Evolutionary conservation across 1,139 yeast genomes (phyloP).

Genomic region (Saccharomyces hybrid): DNA sequence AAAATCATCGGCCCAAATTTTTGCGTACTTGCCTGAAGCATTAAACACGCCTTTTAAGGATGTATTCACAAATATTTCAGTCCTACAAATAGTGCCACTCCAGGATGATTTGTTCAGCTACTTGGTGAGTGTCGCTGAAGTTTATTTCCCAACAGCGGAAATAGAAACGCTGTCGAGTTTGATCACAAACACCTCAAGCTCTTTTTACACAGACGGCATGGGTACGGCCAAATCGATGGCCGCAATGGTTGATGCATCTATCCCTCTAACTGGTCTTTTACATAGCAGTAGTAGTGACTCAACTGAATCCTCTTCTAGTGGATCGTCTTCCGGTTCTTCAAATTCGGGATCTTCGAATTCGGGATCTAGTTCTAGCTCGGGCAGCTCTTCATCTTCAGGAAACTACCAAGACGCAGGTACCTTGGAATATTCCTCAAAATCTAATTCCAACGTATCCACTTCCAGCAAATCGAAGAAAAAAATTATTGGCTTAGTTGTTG

Average conservation of each 20-base stretch:
- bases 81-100: slow-evolving; percentile 58
- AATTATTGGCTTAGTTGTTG: slow-evolving; percentile 54
- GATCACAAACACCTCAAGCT: slow-evolving; percentile 41
- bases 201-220: slow-evolving; percentile 45
- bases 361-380: neutral
- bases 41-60: slow-evolving; percentile 46
- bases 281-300: slow-evolving; percentile 15
- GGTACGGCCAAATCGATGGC: slow-evolving; percentile 45
- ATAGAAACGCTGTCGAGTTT: slow-evolving; percentile 40
- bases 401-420: slow-evolving; percentile 36
- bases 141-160: slow-evolving; percentile 56
- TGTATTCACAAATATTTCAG: slow-evolving; percentile 39
- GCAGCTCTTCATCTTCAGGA: slow-evolving; percentile 7
- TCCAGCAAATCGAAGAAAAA: slow-evolving; percentile 33
- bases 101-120: slow-evolving; percentile 43
- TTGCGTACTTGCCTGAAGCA: slow-evolving; percentile 58
- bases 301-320: slow-evolving; percentile 13
- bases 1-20: slow-evolving; percentile 66
- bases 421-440: slow-evolving; percentile 33
- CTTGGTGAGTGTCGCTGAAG: slow-evolving; percentile 70
- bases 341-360: slow-evolving; percentile 3
- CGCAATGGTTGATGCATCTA: slow-evolving; percentile 51
- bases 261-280: slow-evolving; percentile 52
- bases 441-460: slow-evolving; percentile 8
- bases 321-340: neutral